Base-by-base conservation (phyloP, 192 early-diverging fungal genomes). In the Coemansia erecta region DNA sequence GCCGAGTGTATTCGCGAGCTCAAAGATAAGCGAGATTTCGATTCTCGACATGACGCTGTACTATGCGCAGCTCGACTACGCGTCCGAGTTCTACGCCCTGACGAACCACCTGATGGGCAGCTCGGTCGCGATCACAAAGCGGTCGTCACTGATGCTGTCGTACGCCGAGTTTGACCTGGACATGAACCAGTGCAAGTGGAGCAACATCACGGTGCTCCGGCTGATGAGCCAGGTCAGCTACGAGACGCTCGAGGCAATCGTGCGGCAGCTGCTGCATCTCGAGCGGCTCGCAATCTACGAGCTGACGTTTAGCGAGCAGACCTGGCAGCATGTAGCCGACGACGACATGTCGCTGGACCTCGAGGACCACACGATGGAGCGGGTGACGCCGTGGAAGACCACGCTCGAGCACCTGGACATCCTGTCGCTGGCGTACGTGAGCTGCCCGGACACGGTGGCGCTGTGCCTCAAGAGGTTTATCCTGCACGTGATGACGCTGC, bases 41-140 rank as follows among this genome's bases (percentile, higher is more conserved):
- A 33, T 17, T 24, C 51, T 53, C 10, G 51, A 53, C 8, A 19
- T 53, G 13, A 53, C 33, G 3, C 13, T 53, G 51, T 37, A 37
- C 17, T 37, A 53, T 10, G 51, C 33, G 33, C 51, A 53, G 17
- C 17, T 37, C 15, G 51, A 53, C 10, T 0, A 35, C 8, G 0
- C 51, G 2, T 24, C 26, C 28, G 15, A 19, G 3, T 53, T 53
- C 21, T 53, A 53, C 51, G 33, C 31, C 13, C 51, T 53, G 4
- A 53, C 51, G 1, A 53, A 53, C 31, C 51, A 53, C 21, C 10
- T 53, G 51, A 17, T 53, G 14, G 33, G 51, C 13, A 24, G 22
- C 8, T 11, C 4, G n/a, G 10, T 37, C 12, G 18, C 2, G 1
- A 5, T 37, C 3, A 37, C 14, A n/a, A 17, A 35, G 1, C 15